Percentiles rank a stretch among this genome's conserved stretches.
These are phyloP conservation scores for Fonsecaea monophora DNA, from an alignment of 2,329 filamentous ascomycete species.

Conservation along the genomic window DNA sequence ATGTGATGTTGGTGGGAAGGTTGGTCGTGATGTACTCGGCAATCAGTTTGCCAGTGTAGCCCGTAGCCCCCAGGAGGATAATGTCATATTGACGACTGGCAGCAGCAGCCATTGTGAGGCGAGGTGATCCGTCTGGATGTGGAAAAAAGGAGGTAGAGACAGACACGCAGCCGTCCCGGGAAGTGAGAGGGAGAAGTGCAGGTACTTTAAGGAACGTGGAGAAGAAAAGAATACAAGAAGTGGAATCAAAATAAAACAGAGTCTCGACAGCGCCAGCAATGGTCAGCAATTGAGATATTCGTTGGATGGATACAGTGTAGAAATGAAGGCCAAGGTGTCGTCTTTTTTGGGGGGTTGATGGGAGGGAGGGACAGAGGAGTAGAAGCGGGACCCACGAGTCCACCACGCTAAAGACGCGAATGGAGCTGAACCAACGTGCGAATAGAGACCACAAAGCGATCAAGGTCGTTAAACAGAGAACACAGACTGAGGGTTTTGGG, in stretches of 20 bases:
- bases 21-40: conserved; percentile 75
- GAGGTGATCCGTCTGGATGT: background rate
- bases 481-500: background rate
- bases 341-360: conserved; percentile 17
- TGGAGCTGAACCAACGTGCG: conserved; percentile 12
- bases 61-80: conserved; percentile 72
- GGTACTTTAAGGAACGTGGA: conserved; percentile 19
- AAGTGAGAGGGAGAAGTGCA: background rate
- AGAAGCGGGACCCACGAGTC: conserved; percentile 5
- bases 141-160: conserved; percentile 6
- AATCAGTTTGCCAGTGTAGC: conserved; percentile 81
- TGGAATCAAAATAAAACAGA: conserved; percentile 10
- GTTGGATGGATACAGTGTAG: conserved; percentile 20
- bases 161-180: background rate
- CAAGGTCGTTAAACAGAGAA: conserved; percentile 8
- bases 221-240: conserved; percentile 20
- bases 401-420: conserved; percentile 17
- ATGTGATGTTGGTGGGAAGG: conserved; percentile 78
- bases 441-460: background rate
- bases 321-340: conserved; percentile 19
- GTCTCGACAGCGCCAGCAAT: conserved; percentile 7
- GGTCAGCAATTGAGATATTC: conserved; percentile 15
- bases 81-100: conserved; percentile 65
- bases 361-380: background rate
- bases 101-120: conserved; percentile 47